Evolutionary conservation across 148 eudicot genomes (phyloP).

Genomic region (Dysphania ambrosioides): DNA sequence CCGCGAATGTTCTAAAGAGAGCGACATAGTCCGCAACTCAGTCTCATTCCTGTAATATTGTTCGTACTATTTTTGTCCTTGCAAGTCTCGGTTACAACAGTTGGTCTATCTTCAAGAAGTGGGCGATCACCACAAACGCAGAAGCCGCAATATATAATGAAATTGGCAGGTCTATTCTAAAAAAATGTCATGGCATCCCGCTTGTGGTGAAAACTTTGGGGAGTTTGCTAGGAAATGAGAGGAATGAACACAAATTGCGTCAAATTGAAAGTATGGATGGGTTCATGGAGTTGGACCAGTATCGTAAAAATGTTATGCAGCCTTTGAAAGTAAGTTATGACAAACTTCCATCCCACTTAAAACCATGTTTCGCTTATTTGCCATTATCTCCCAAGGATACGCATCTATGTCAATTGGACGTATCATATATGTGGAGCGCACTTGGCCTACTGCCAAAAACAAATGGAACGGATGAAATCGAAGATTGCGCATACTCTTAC

Average conservation of each 20-base stretch:
- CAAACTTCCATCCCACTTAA: conserved; percentile 27
- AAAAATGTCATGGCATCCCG: conserved; percentile 41
- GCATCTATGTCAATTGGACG: background rate
- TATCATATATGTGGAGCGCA: conserved; percentile 18
- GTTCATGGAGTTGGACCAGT: background rate
- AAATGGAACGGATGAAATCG: background rate
- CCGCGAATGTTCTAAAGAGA: too few relatives aligned
- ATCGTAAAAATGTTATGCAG: conserved; percentile 7
- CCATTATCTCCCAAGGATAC: background rate
- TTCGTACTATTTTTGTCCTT: too few relatives aligned
- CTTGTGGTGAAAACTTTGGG: conserved; percentile 36
- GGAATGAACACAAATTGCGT: conserved; percentile 25
- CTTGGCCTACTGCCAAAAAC: conserved; percentile 18
- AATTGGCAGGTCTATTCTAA: conserved; percentile 26
- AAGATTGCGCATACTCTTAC: background rate
- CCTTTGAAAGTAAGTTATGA: conserved; percentile 22
- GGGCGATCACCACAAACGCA: too few relatives aligned
- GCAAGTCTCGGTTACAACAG: too few relatives aligned
- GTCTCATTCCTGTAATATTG: too few relatives aligned
- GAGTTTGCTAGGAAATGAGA: conserved; percentile 18
- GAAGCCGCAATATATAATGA: too few relatives aligned
- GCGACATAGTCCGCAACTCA: too few relatives aligned
- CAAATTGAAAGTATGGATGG: conserved; percentile 12
- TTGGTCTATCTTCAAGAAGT: conserved; percentile 21
- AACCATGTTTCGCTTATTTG: conserved; percentile 20